A percentile compares a stretch with the other conserved stretches of the same genome.
Conservation (phyloP, 208 protist species). For the Acanthamoeba triangularis region DNA sequence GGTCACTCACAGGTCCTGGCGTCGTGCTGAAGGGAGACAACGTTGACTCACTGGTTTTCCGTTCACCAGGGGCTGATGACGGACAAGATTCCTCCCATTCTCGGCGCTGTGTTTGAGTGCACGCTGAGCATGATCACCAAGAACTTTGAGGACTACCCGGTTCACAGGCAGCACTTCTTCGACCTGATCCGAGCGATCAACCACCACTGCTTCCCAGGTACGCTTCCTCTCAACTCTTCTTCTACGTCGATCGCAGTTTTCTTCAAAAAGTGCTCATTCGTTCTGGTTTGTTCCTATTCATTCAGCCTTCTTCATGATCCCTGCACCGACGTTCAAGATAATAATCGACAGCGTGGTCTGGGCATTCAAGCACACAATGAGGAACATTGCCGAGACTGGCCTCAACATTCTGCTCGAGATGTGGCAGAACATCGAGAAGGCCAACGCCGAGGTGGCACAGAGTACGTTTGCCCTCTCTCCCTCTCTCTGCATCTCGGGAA, state of each 20-base stretch:
- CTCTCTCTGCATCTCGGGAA: not conserved
- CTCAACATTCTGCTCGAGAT: conserved; percentile 83
- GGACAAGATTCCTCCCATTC: conserved; percentile 95
- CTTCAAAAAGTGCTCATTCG: not conserved
- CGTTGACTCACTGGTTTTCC: not conserved
- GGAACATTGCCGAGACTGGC: conserved; percentile 96
- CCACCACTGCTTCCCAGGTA: conserved; percentile 82
- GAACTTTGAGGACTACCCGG: conserved; percentile 98
- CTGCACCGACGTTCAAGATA: conserved; percentile 91
- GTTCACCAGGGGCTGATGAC: conserved; percentile 85
- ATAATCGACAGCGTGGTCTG: conserved; percentile 98
- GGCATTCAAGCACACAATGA: conserved; percentile 98
- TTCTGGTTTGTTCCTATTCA: not conserved
- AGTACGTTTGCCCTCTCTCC: not conserved
- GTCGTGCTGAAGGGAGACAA: not conserved
- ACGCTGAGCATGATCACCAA: conserved; percentile 99
- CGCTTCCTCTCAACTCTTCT: not conserved
- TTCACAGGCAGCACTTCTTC: conserved; percentile 98
- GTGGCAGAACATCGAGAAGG: conserved; percentile 54
- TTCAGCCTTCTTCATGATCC: conserved; percentile 87
- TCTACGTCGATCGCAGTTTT: not conserved
- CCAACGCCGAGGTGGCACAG: conserved; percentile 42
- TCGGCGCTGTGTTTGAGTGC: conserved; percentile 97
- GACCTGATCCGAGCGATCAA: conserved; percentile 98
- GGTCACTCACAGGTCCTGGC: not conserved